Evolutionary conservation across 2,329 filamentous ascomycete genomes (phyloP).

Genomic region (Elsinoe batatas): DNA sequence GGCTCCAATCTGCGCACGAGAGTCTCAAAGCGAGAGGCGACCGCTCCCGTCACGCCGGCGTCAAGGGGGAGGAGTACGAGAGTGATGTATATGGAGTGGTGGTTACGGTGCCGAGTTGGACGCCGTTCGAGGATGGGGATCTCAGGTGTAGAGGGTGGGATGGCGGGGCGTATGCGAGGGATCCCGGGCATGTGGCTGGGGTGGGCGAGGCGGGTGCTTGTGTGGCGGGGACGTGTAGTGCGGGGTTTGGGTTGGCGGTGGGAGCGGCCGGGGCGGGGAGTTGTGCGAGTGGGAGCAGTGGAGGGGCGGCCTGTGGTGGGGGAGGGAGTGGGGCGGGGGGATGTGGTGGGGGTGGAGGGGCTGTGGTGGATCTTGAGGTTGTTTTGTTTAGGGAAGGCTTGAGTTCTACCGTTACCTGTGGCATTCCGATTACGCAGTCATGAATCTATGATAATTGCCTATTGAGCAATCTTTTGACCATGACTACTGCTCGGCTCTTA

Average conservation of each 20-base stretch:
- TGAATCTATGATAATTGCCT: too few relatives aligned
- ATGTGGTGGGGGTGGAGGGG: slow-evolving; percentile 32
- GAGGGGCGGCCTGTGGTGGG: slow-evolving; percentile 23
- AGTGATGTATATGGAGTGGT: slow-evolving; percentile 23
- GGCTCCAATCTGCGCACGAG: background rate
- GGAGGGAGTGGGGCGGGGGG: slow-evolving; percentile 37
- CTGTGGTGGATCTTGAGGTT: slow-evolving; percentile 20
- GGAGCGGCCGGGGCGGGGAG: slow-evolving; percentile 35
- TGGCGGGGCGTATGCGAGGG: slow-evolving; percentile 31
- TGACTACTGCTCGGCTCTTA: too few relatives aligned
- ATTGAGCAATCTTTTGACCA: too few relatives aligned
- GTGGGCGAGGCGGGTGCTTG: slow-evolving; percentile 38
- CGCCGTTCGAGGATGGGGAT: slow-evolving; percentile 34
- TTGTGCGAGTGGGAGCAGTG: slow-evolving; percentile 10
- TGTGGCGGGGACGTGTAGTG: slow-evolving; percentile 33
- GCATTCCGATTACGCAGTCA: too few relatives aligned
- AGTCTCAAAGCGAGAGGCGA: background rate
- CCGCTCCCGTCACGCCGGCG: background rate
- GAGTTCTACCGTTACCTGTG: too few relatives aligned
- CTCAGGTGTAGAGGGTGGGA: slow-evolving; percentile 32
- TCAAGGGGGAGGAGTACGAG: slow-evolving; percentile 21
- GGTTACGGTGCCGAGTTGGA: slow-evolving; percentile 36
- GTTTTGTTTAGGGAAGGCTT: too few relatives aligned
- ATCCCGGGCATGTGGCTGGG: slow-evolving; percentile 33
- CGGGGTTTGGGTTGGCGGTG: slow-evolving; percentile 28